Percentiles rank a stretch among this genome's conserved stretches.
phyloP scores from a whole-genome alignment of 176 grass and related monocot species.

The Poa pratensis region DNA sequence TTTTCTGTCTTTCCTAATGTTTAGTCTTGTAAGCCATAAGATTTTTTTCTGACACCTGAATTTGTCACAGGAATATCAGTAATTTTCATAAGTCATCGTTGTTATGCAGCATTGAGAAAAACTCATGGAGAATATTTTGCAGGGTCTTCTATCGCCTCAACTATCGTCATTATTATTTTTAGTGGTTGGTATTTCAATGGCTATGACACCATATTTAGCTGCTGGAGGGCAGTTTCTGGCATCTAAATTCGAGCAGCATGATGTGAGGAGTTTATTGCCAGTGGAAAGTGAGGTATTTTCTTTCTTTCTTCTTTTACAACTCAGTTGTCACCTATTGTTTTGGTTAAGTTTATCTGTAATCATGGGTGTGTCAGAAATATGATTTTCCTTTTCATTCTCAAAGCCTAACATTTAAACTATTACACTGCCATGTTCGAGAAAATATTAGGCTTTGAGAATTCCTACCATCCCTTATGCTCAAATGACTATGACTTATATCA shows the following conservation, averaged over 20 bases:
- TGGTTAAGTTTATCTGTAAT: conserved; percentile 5
- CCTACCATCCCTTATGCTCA: conserved; percentile 10
- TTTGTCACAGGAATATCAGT: conserved; percentile 29
- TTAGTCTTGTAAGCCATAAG: conserved; percentile 28
- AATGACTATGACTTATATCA: neutral
- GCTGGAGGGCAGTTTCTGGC: conserved; percentile 90
- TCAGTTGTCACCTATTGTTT: neutral
- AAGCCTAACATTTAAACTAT: conserved; percentile 18
- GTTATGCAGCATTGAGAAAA: conserved; percentile 16
- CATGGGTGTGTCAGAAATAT: neutral
- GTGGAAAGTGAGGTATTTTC: conserved; percentile 93
- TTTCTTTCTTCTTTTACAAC: conserved; percentile 8
- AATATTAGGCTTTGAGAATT: neutral
- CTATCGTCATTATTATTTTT: conserved; percentile 95
- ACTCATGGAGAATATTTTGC: conserved; percentile 43
- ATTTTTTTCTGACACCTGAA: neutral
- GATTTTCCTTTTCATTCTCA: neutral
- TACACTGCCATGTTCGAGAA: neutral
- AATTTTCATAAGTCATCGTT: conserved; percentile 13
- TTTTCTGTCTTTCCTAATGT: conserved; percentile 31
- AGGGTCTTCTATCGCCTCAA: conserved; percentile 88
- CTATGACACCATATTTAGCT: conserved; percentile 93
- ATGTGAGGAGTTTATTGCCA: conserved; percentile 95
- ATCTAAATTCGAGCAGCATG: conserved; percentile 97
- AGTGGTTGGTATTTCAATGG: conserved; percentile 98